Percentiles rank a stretch among this genome's conserved stretches.
Evolutionary conservation across 2,329 filamentous ascomycete species (phyloP).

Genomic region (Scedosporium minutisporum): DNA sequence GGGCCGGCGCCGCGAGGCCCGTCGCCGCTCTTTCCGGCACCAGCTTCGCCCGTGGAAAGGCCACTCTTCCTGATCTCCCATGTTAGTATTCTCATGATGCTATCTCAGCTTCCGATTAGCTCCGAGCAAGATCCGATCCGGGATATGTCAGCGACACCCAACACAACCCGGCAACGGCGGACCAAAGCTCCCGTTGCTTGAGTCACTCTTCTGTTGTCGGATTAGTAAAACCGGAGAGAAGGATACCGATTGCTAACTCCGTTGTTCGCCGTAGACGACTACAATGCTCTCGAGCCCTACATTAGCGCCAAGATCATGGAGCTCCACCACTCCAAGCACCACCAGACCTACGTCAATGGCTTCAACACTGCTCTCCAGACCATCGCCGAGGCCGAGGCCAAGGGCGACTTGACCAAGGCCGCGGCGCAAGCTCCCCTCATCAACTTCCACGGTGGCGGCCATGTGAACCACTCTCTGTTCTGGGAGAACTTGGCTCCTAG

Average conservation of each 20-base stretch:
- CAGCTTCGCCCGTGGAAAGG: constrained; percentile 77
- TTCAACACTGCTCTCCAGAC: constrained; percentile 75
- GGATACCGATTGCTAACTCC: not conserved
- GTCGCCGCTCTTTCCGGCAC: constrained; percentile 59
- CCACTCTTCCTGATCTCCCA: constrained; percentile 80
- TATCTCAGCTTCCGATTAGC: not conserved
- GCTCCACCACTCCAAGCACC: constrained; percentile 88
- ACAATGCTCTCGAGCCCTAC: constrained; percentile 78
- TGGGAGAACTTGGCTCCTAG: constrained; percentile 72
- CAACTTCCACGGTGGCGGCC: constrained; percentile 76
- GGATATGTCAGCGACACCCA: not conserved
- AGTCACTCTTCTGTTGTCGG: not conserved
- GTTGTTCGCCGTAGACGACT: constrained; percentile 55
- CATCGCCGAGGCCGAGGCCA: constrained; percentile 52
- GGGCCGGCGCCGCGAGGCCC: constrained; percentile 54
- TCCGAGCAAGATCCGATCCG: not conserved
- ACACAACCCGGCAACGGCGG: not conserved
- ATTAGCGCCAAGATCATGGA: constrained; percentile 93
- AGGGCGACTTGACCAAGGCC: constrained; percentile 47
- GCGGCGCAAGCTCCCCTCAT: constrained; percentile 44
- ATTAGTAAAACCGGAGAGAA: not conserved
- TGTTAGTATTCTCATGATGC: constrained; percentile 27
- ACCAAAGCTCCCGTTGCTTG: not conserved
- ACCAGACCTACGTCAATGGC: constrained; percentile 86
- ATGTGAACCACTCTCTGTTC: constrained; percentile 81